Evolutionary conservation across 2,329 filamentous ascomycete genomes (phyloP).

Genomic region (Colletotrichum sojae): DNA sequence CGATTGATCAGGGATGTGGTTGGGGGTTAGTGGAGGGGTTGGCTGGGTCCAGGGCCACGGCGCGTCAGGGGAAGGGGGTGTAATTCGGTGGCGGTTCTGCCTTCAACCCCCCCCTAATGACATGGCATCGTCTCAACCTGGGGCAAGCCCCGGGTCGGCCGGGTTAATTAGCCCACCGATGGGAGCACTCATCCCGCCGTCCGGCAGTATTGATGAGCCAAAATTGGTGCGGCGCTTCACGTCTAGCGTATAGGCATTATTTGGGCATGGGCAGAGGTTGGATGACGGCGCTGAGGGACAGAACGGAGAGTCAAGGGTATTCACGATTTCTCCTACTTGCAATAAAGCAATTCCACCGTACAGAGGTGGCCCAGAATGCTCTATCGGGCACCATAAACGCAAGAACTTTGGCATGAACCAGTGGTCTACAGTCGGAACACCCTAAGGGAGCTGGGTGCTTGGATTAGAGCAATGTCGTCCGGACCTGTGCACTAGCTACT

Average conservation of each 20-base stretch:
- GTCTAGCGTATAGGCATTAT: slow-evolving; percentile 11
- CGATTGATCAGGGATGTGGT: slow-evolving; percentile 25
- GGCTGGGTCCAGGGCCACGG: not conserved
- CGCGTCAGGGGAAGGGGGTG: not conserved
- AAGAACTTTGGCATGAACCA: no score
- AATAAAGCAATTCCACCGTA: no score
- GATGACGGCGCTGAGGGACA: no score
- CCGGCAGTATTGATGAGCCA: not conserved
- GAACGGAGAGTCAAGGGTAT: no score
- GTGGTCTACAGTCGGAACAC: no score
- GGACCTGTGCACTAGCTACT: no score
- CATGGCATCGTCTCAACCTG: slow-evolving; percentile 38
- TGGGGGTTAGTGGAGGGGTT: not conserved
- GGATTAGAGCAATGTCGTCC: no score
- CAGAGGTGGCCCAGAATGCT: no score
- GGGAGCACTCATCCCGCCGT: slow-evolving; percentile 11
- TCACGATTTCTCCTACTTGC: no score
- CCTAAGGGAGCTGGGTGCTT: no score
- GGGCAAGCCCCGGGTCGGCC: slow-evolving; percentile 34
- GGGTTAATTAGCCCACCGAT: slow-evolving; percentile 39
- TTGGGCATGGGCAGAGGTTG: no score
- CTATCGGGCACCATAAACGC: no score
- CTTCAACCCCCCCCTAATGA: slow-evolving; percentile 25
- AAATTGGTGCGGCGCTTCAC: not conserved
- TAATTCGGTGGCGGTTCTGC: slow-evolving; percentile 1